Conservation (phyloP, 345 rosid genomes). For the Cardiospermum halicacabum region DNA sequence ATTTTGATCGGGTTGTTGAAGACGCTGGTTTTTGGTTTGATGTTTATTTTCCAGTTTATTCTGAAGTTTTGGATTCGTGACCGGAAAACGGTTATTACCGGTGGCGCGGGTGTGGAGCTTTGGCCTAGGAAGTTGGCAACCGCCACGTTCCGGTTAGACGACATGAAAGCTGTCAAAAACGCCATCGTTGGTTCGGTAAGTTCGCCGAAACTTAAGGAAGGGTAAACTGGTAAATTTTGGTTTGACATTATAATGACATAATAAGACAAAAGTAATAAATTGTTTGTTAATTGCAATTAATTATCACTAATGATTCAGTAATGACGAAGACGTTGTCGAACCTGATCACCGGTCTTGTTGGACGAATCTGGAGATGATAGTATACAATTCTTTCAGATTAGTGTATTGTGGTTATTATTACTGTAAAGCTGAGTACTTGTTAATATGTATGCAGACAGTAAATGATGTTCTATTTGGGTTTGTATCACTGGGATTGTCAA, state of each 20-base stretch:
- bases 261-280: no score
- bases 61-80: slow-evolving; percentile 37
- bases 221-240: background rate
- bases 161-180: slow-evolving; percentile 49
- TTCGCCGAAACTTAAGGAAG: background rate
- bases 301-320: no score
- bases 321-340: no score
- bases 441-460: slow-evolving; percentile 36
- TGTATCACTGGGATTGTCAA: slow-evolving; percentile 41
- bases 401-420: no score
- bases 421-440: no score
- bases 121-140: slow-evolving; percentile 58
- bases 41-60: slow-evolving; percentile 28
- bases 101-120: slow-evolving; percentile 59
- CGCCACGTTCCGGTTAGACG: slow-evolving; percentile 42
- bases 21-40: slow-evolving; percentile 34
- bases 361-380: background rate
- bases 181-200: slow-evolving; percentile 39
- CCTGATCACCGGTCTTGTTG: no score
- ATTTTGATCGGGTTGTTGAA: slow-evolving; percentile 14
- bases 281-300: no score
- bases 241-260: background rate
- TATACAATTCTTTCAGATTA: no score
- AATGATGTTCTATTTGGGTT: slow-evolving; percentile 62
- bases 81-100: slow-evolving; percentile 32